Base-by-base conservation (phyloP, 2,329 filamentous ascomycete species). In the Colletotrichum viniferum region DNA sequence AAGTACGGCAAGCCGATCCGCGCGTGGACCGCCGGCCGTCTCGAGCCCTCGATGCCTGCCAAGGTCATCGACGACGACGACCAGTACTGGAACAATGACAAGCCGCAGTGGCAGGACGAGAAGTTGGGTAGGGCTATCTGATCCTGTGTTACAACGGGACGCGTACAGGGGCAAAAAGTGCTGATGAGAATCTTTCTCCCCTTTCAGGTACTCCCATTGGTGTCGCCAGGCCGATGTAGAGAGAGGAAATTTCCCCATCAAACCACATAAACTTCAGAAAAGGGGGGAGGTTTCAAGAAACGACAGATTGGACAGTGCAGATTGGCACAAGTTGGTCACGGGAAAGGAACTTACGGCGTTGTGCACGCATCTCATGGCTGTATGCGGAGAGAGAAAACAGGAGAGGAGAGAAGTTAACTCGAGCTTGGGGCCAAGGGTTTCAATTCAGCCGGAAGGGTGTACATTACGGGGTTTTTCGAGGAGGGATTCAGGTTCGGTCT, bases 1-100 rank as follows among this genome's bases (percentile, higher is more conserved):
- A 69, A 75, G 55, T 77, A 77, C 43, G 76, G 76, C 74, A 77
- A 77, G 71, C 69, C 71, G 48, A 77, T 77, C 28, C 71, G 76
- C 5, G 74, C 75, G 52, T 77, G 76, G 76, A 77, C 76, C n/a
- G 72, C 64, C 7, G 76, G 76, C 52, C 76, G 76, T 14, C 76
- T 77, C 28, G 71, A 77, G 64, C 58, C 73, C 2, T 5, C 10
- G 12, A 48, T 68, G 14, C 70, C 72, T n/a, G 48, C 69, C 60
- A 77, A 77, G 74, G 14, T 21, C 3, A 26, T 77, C 24, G 71
- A 77, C 13, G 74, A 77, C 48, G 76, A 77, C 55, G 76, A 77
- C n/a, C 60, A 58, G 74, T 76, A 77, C 66, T 77, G 76, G 76
- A 77, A 71, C 34, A 63, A 66, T 43, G 74, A 76, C 30, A 58